phyloP scores from a whole-genome alignment of 768 basidiomycete genomes.

The Trametes villosa region DNA sequence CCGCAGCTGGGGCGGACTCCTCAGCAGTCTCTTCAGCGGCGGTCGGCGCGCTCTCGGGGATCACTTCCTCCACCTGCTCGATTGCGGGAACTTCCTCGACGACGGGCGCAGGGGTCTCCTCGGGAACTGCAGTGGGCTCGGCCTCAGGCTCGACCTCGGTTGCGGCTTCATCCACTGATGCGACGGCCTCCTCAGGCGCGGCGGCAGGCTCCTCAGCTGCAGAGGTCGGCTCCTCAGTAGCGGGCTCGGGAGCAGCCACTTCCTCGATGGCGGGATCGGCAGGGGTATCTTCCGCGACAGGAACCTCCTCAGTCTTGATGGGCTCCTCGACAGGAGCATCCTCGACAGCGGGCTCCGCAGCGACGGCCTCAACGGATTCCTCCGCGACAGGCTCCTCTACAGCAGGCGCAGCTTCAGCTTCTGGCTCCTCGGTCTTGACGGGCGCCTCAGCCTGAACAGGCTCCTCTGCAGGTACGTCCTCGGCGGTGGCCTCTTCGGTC shows the following conservation, averaged over 20 bases:
- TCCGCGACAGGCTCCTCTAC: not conserved
- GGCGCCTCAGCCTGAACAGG: not conserved
- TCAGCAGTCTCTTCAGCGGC: not conserved
- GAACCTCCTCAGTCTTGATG: not conserved
- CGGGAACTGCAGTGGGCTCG: not conserved
- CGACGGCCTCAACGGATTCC: not conserved
- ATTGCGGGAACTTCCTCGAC: conserved; percentile 11
- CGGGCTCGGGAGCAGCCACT: not conserved
- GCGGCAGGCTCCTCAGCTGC: not conserved
- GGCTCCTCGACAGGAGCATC: not conserved
- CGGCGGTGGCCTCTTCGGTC: not conserved
- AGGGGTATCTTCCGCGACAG: not conserved
- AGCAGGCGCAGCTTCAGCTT: not conserved
- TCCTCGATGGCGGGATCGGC: not conserved
- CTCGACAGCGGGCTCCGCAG: not conserved
- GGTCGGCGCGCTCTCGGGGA: not conserved
- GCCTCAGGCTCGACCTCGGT: not conserved
- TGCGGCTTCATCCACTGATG: not conserved
- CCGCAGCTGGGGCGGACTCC: not conserved
- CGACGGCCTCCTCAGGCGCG: not conserved
- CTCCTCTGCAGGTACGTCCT: not conserved
- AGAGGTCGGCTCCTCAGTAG: not conserved
- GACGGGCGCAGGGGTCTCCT: not conserved
- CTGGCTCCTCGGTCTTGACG: not conserved
- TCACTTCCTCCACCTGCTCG: not conserved